phyloP scores from a whole-genome alignment of 2,329 filamentous ascomycete species.

The Clonostachys rosea region DNA sequence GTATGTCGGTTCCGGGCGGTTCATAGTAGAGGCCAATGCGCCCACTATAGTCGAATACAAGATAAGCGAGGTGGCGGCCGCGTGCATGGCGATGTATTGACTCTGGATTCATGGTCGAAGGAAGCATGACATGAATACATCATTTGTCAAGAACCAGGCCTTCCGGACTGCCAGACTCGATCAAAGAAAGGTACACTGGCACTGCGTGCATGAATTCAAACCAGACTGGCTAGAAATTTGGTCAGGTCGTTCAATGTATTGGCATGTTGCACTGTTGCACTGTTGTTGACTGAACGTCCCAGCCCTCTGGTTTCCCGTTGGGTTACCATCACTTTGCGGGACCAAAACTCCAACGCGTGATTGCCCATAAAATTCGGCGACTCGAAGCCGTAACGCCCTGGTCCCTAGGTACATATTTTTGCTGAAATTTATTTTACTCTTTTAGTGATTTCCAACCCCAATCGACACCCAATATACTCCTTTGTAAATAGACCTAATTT shows the following conservation, averaged over 20 bases:
- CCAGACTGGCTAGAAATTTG: no score
- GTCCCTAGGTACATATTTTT: not conserved
- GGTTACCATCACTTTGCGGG: no score
- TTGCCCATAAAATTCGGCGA: no score
- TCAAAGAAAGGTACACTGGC: no score
- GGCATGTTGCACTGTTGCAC: no score
- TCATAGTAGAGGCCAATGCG: constrained; percentile 25
- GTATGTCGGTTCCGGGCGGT: constrained; percentile 34
- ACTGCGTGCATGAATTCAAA: no score
- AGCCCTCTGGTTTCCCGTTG: no score
- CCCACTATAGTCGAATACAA: constrained; percentile 33
- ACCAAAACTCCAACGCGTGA: no score
- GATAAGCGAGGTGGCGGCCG: constrained; percentile 29
- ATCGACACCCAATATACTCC: not conserved
- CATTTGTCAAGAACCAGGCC: no score
- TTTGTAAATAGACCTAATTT: not conserved
- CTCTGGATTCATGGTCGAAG: not conserved
- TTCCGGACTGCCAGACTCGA: no score
- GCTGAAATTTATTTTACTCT: not conserved
- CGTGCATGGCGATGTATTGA: constrained; percentile 7
- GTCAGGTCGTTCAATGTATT: no score
- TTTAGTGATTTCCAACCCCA: not conserved
- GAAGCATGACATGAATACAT: not conserved
- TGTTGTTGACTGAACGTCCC: no score
- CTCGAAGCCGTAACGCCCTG: not conserved